Evolutionary conservation across 306 rosid species (phyloP).

Genomic region (Acacia crassicarpa): DNA sequence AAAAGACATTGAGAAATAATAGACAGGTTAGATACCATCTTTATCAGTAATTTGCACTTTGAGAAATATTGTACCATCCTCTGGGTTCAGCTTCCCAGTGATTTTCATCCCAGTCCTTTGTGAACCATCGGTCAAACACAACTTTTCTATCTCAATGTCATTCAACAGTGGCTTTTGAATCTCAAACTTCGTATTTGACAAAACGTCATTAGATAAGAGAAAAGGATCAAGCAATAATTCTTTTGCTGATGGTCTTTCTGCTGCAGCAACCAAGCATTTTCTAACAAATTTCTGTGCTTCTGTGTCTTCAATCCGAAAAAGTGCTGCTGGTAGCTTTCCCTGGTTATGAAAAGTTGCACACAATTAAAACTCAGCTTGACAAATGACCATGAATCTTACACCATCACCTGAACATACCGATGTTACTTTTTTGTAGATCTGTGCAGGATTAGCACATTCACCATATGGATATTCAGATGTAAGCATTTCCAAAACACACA

Average conservation of each 20-base stretch:
- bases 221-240: slow-evolving; percentile 74
- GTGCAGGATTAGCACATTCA: slow-evolving; percentile 86
- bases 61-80: slow-evolving; percentile 71
- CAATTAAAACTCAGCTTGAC: slow-evolving; percentile 15
- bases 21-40: slow-evolving; percentile 50
- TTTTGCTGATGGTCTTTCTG: slow-evolving; percentile 69
- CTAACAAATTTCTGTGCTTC: slow-evolving; percentile 69
- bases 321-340: slow-evolving; percentile 85
- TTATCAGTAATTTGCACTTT: slow-evolving; percentile 71
- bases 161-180: slow-evolving; percentile 68
- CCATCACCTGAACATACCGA: slow-evolving; percentile 50
- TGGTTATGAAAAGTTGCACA: slow-evolving; percentile 36
- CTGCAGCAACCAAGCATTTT: slow-evolving; percentile 66
- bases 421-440: slow-evolving; percentile 94
- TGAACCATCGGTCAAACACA: slow-evolving; percentile 38
- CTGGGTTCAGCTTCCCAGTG: slow-evolving; percentile 83
- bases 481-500: slow-evolving; percentile 93
- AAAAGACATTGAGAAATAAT: slow-evolving; percentile 1
- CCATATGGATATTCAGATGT: slow-evolving; percentile 81
- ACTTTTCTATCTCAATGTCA: slow-evolving; percentile 58
- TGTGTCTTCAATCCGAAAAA: slow-evolving; percentile 59
- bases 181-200: slow-evolving; percentile 34
- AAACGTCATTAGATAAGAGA: slow-evolving; percentile 47
- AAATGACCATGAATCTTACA: not conserved
- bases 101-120: slow-evolving; percentile 72